Conservation (phyloP, 768 basidiomycete genomes). For the Psilocybe subaeruginosa region DNA sequence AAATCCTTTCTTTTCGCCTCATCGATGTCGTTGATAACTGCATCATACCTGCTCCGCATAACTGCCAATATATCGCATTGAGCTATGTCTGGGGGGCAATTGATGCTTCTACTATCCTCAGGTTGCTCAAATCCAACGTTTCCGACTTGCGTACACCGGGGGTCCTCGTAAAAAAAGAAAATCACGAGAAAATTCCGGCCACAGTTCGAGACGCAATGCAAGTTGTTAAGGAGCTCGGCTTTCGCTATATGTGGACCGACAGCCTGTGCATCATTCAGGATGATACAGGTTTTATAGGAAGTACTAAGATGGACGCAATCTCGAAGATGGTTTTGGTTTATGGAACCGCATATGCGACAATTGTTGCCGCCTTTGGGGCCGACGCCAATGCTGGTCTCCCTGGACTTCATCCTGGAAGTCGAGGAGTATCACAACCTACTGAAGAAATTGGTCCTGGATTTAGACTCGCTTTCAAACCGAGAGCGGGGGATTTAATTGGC, state of each 20-base stretch:
- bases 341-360: conserved; percentile 3
- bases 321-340: conserved; percentile 13
- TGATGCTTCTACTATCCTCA: not conserved
- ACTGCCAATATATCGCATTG: conserved; percentile 11
- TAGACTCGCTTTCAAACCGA: not conserved
- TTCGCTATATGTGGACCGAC: conserved; percentile 15
- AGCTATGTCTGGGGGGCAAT: conserved; percentile 17
- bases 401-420: conserved; percentile 3
- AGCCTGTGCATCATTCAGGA: conserved; percentile 13
- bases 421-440: conserved; percentile 2
- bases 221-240: not conserved
- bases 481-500: not conserved
- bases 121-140: conserved; percentile 4
- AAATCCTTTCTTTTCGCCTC: conserved; percentile 12
- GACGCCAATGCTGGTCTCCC: conserved; percentile 14
- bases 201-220: conserved; percentile 15
- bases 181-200: conserved; percentile 4
- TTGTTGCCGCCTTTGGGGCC: conserved; percentile 4
- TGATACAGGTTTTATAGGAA: not conserved
- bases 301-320: conserved; percentile 5
- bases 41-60: conserved; percentile 1
- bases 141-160: conserved; percentile 5
- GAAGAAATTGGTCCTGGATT: conserved; percentile 11
- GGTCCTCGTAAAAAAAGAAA: not conserved
- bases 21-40: conserved; percentile 15